Conservation (phyloP, 768 basidiomycete genomes). For the Epithele typhae region DNA sequence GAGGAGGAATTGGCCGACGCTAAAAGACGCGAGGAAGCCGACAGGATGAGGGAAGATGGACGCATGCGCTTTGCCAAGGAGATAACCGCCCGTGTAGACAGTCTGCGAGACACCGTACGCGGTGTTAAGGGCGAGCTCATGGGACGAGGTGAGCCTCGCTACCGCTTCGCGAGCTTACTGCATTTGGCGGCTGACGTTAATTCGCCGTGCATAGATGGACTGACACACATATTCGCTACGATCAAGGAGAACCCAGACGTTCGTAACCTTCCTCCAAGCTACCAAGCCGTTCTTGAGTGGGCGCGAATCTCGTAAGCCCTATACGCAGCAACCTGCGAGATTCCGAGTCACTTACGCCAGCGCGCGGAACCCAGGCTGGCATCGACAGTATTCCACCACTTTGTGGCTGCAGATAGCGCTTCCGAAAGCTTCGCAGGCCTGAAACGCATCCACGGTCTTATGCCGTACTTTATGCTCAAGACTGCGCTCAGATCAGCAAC, state of each 20-base stretch:
- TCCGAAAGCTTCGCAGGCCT: slow-evolving; percentile 84
- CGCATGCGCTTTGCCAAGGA: slow-evolving; percentile 80
- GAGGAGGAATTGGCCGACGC: slow-evolving; percentile 78
- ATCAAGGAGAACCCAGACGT: slow-evolving; percentile 80
- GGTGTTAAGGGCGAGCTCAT: slow-evolving; percentile 94
- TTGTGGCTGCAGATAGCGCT: slow-evolving; percentile 88
- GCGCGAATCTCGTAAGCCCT: slow-evolving; percentile 85
- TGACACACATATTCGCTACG: slow-evolving; percentile 83
- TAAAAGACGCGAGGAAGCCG: slow-evolving; percentile 79
- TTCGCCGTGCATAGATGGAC: slow-evolving; percentile 58
- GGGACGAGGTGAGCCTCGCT: slow-evolving; percentile 54
- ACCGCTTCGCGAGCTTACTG: not conserved
- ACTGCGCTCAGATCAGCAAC: slow-evolving; percentile 88
- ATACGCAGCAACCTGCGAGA: slow-evolving; percentile 4
- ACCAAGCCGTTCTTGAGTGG: slow-evolving; percentile 92
- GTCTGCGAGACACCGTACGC: slow-evolving; percentile 75
- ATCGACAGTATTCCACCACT: slow-evolving; percentile 93
- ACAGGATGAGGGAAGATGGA: slow-evolving; percentile 83
- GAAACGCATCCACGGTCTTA: slow-evolving; percentile 91
- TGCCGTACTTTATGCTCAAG: slow-evolving; percentile 98
- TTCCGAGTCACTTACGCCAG: not conserved
- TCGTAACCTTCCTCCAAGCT: slow-evolving; percentile 75
- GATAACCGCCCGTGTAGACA: slow-evolving; percentile 82
- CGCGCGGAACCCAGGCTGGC: slow-evolving; percentile 81
- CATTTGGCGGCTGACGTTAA: not conserved